Base-by-base conservation (phyloP, 495 filamentous ascomycete genomes). In the Penicillium paxilli region DNA sequence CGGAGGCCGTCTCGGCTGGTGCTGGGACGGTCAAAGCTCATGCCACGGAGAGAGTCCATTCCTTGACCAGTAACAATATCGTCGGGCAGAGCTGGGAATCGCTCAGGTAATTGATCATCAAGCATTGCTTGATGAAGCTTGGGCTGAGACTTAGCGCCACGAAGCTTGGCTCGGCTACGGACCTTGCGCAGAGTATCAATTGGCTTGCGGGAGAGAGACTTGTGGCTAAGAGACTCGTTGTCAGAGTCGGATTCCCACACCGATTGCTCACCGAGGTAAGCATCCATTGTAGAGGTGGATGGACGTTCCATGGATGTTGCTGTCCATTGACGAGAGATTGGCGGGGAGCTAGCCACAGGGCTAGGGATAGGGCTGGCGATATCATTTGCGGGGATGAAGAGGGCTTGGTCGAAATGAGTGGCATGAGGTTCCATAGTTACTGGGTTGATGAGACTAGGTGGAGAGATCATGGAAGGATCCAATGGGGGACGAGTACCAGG, bases 231-330 rank as follows among this genome's bases (percentile, higher is more conserved):
- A 0, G 68, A 73, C 47, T 75, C 75, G 12, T 54, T 68, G 14
- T 78, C 75, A 0, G 75, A 78, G 47, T 78, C 75, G 0, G 75
- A 77, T 44, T 78, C 75, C 75, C 75, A 78, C 0, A 78, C 71
- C 0, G 75, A 78, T 24, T 76, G 75, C 47, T 78, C 75, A 16
- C 64, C 40, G 0, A 42, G 64, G 54, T 68, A 59, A 14, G 62
- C 62, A 16, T 71, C 80, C 58, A 65, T 79, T 20, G 70, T 72
- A 45, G 64, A 81, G 12, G 63, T 80, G 17, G 63, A 81, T 8
- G 66, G 77, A 44, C 59, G 60, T 47, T 69, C 75, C 64, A 64
- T 74, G 44, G 58, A 74, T 51, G 62, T 75, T 58, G 51, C 70
- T 25, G 67, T 78, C 55, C 62, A 61, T 22, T 70, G 68, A 8